phyloP scores from a whole-genome alignment of 2,329 filamentous ascomycete genomes.

The Hymenoscyphus albidus region DNA sequence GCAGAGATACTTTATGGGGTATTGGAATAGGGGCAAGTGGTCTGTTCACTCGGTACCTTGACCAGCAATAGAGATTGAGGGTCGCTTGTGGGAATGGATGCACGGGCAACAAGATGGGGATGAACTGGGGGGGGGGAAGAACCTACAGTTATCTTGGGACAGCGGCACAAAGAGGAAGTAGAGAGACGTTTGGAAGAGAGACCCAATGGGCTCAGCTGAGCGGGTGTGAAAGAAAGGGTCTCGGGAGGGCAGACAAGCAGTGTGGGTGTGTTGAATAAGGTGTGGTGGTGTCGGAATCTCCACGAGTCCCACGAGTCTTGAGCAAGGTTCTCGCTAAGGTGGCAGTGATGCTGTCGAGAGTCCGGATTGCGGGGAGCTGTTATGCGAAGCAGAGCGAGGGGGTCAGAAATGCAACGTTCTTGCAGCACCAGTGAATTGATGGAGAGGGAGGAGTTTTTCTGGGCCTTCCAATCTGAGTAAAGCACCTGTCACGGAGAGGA shows the following conservation, averaged over 20 bases:
- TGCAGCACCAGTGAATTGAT: neutral
- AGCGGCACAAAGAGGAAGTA: neutral
- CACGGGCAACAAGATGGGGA: neutral
- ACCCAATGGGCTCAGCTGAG: neutral
- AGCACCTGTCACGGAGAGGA: neutral
- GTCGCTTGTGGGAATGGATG: neutral
- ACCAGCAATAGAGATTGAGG: constrained; percentile 1
- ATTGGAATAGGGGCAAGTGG: neutral
- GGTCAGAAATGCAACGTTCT: neutral
- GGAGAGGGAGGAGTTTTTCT: neutral
- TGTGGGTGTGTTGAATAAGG: neutral
- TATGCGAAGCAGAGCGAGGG: neutral
- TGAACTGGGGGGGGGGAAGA: neutral
- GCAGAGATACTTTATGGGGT: neutral
- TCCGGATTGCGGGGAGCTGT: neutral
- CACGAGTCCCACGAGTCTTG: neutral
- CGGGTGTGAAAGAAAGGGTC: neutral
- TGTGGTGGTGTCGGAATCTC: neutral
- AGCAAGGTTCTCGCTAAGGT: neutral
- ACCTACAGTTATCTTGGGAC: neutral
- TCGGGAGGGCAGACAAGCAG: neutral
- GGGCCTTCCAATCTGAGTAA: neutral
- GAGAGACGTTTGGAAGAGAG: neutral
- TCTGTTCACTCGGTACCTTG: neutral
- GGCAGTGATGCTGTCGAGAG: neutral